Percentiles rank a stretch among this genome's conserved stretches.
Evolutionary conservation across 2,329 filamentous ascomycete genomes (phyloP).

Genomic region (Penicillium digitatum): DNA sequence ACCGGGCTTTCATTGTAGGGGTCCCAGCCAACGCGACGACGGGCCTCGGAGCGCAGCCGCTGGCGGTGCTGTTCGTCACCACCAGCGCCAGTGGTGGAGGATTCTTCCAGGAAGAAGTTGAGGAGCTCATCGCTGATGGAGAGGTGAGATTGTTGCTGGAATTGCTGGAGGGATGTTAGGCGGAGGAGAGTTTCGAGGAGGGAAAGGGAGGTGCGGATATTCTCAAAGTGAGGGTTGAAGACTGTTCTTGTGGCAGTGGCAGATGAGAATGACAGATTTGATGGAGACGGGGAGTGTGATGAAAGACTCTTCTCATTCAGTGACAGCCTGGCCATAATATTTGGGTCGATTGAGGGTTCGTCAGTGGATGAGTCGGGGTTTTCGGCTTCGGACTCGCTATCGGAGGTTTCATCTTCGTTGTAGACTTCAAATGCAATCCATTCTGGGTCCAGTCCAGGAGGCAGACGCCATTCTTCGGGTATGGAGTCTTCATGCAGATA

Average conservation of each 20-base stretch:
- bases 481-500: conserved; percentile 31
- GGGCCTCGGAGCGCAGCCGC: conserved; percentile 57
- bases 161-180: conserved; percentile 81
- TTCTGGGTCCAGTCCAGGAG: conserved; percentile 74
- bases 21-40: conserved; percentile 63
- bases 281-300: conserved; percentile 35
- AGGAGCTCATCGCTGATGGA: conserved; percentile 84
- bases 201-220: conserved; percentile 66
- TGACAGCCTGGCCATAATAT: conserved; percentile 49
- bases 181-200: conserved; percentile 85
- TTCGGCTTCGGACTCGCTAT: conserved; percentile 49
- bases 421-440: conserved; percentile 91
- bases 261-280: conserved; percentile 17
- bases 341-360: conserved; percentile 39
- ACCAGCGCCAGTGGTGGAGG: conserved; percentile 62
- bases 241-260: conserved; percentile 28
- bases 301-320: conserved; percentile 30
- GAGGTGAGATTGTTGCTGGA: conserved; percentile 84
- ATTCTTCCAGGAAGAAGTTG: conserved; percentile 77
- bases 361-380: conserved; percentile 13
- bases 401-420: conserved; percentile 58
- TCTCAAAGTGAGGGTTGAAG: conserved; percentile 49
- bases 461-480: conserved; percentile 57
- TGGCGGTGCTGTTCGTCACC: conserved; percentile 59
- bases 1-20: conserved; percentile 68